Evolutionary conservation across 495 filamentous ascomycete species (phyloP).

Genomic region (Hypoxylon intermedium): DNA sequence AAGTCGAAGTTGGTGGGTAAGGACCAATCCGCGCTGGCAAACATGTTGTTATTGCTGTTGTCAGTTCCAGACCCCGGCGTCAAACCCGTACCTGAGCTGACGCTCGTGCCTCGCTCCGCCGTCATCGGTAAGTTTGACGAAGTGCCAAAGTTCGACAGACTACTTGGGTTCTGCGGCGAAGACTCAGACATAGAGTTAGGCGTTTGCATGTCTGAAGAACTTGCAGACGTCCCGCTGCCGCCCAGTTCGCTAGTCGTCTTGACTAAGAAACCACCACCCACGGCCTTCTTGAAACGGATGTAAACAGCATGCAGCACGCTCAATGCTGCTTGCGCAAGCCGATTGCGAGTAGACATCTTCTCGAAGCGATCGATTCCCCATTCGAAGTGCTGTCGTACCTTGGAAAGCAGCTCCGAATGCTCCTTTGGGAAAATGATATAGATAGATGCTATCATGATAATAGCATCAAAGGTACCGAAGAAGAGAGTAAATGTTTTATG

Average conservation of each 20-base stretch:
- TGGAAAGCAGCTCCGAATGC: slow-evolving; percentile 48
- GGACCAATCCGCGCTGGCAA: slow-evolving; percentile 40
- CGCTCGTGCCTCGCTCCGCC: slow-evolving; percentile 25
- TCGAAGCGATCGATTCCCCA: slow-evolving; percentile 61
- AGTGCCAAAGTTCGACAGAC: slow-evolving; percentile 4
- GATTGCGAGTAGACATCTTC: slow-evolving; percentile 56
- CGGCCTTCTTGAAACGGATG: slow-evolving; percentile 52
- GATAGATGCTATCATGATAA: slow-evolving; percentile 65
- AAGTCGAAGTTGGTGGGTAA: slow-evolving; percentile 55
- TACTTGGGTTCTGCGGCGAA: slow-evolving; percentile 25
- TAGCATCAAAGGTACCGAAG: slow-evolving; percentile 67
- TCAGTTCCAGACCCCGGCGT: slow-evolving; percentile 28
- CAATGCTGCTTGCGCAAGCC: slow-evolving; percentile 60
- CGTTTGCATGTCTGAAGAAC: slow-evolving; percentile 36
- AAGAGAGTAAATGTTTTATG: slow-evolving; percentile 64
- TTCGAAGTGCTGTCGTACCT: slow-evolving; percentile 59
- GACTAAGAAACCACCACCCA: slow-evolving; percentile 39
- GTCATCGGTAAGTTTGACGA: slow-evolving; percentile 14
- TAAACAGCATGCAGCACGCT: slow-evolving; percentile 58
- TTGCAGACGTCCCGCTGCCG: slow-evolving; percentile 13
- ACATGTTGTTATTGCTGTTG: slow-evolving; percentile 19
- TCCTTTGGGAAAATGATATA: slow-evolving; percentile 62
- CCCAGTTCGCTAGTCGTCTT: slow-evolving; percentile 18
- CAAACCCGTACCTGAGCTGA: slow-evolving; percentile 25
- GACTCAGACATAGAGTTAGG: slow-evolving; percentile 29